Conservation (phyloP, 192 early-diverging fungal genomes). For the Spizellomyces punctatus region DNA sequence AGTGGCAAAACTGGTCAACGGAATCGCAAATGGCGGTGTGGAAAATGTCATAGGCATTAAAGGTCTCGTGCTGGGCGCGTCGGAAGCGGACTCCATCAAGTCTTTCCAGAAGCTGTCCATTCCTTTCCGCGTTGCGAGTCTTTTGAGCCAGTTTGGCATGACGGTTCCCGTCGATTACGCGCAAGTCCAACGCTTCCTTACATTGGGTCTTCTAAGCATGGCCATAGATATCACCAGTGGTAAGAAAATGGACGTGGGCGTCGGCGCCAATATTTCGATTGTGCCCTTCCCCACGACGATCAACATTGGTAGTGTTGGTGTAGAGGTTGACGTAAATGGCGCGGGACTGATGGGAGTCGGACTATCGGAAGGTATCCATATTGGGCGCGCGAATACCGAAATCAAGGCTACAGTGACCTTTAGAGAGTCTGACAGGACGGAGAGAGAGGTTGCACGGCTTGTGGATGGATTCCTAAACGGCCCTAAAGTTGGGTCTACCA, state of each 20-base stretch:
- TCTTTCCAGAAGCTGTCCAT: not conserved
- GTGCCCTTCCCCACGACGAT: slow-evolving; percentile 15
- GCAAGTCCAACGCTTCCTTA: slow-evolving; percentile 1
- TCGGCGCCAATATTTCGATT: slow-evolving; percentile 4
- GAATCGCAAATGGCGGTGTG: slow-evolving; percentile 8
- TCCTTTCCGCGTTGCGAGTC: not conserved
- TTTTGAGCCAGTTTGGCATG: not conserved
- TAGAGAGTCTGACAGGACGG: not conserved
- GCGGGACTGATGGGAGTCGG: not conserved
- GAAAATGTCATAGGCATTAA: not conserved
- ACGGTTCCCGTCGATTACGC: slow-evolving; percentile 4
- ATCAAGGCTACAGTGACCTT: slow-evolving; percentile 5
- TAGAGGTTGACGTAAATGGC: slow-evolving; percentile 1
- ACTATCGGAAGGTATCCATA: slow-evolving; percentile 1
- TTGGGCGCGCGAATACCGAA: not conserved
- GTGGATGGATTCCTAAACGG: slow-evolving; percentile 13
- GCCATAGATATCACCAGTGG: not conserved
- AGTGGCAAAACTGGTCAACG: slow-evolving; percentile 21
- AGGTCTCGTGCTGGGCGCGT: not conserved
- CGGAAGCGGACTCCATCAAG: slow-evolving; percentile 1
- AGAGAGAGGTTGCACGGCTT: not conserved
- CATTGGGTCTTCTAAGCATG: not conserved
- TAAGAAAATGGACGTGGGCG: slow-evolving; percentile 1
- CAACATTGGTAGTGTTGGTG: not conserved
- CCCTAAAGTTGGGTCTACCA: not conserved